Base-by-base conservation (phyloP, 768 basidiomycete species). In the Myochromella boudieri region DNA sequence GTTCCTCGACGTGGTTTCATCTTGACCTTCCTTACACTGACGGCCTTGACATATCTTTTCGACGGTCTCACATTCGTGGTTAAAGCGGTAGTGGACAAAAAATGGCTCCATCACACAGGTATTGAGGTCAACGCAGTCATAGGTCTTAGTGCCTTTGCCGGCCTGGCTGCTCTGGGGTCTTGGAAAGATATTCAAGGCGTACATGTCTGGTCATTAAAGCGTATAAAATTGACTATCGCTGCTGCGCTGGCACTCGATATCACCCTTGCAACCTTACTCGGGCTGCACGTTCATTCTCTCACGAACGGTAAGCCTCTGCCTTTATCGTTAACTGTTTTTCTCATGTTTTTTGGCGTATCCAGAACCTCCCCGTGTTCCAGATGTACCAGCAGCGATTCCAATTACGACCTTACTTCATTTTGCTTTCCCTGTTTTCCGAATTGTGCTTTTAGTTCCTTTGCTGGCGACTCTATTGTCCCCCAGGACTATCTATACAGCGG, bases 1-100 rank as follows among this genome's bases (percentile, higher is more conserved):
- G 73, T 84, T 42, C 92, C 93, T 32, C 85, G 94, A 60, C 81
- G 87, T 49, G 77, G 77, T 32, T 66, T 84, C 49, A 92, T 97
- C 61, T 74, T 94, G 37, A 63, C 75, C 33, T 69, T 91, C 50
- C 74, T 95, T 37, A 80, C 85, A 40, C 69, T 93, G 43, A 61
- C 76, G 18, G 78, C 87, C n/a, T 63, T 85, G 41, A 83, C 86
- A 12, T 95, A 82, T 62, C 72, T 95, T 41, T 66, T 82, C 24
- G 91, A 95, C 60, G 93, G 90, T 11, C 71, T 85, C 25, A 74
- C 84, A 12, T 85, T 89, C 56, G 80, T 87, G 33, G 68, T 78
- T 4, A 78, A 74, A 59, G 77, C 84, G 15, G 72, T 92, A 33
- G 59, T 91, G 46, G 71, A 78, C 54, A 81, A 83, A 55, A 50